phyloP scores from a whole-genome alignment of 2,329 filamentous ascomycete species.

The Diaporthe citri region DNA sequence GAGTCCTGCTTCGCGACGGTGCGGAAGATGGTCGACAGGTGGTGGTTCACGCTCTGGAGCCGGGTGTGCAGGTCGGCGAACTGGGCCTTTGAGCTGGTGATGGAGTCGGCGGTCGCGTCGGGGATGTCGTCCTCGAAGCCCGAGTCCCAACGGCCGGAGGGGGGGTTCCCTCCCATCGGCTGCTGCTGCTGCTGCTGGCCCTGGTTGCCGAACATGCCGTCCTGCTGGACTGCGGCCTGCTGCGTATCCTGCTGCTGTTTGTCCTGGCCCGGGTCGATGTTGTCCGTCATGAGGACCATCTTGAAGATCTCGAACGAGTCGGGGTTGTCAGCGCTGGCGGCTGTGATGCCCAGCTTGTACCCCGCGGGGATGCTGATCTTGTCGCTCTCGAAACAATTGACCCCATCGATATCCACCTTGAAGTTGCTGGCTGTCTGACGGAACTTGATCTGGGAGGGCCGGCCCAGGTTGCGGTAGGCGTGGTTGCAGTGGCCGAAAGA shows the following conservation, averaged over 20 bases:
- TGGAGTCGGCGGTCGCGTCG: constrained; percentile 61
- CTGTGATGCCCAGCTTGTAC: constrained; percentile 89
- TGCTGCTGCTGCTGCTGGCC: constrained; percentile 48
- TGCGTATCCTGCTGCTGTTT: constrained; percentile 42
- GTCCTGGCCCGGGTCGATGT: constrained; percentile 47
- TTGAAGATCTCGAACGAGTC: constrained; percentile 97
- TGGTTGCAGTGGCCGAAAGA: constrained; percentile 96
- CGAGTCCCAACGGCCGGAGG: constrained; percentile 47
- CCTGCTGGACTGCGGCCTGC: constrained; percentile 38
- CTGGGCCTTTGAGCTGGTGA: constrained; percentile 69
- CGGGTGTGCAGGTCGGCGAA: constrained; percentile 89
- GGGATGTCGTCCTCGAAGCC: constrained; percentile 57
- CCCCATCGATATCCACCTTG: constrained; percentile 83
- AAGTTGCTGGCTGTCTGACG: constrained; percentile 74
- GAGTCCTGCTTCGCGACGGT: constrained; percentile 64
- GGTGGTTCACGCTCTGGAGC: constrained; percentile 79
- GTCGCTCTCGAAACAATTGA: constrained; percentile 84
- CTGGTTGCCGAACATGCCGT: constrained; percentile 42
- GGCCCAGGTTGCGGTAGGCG: constrained; percentile 90
- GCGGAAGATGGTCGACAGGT: constrained; percentile 72
- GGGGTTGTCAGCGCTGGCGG: constrained; percentile 88
- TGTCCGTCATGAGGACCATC: constrained; percentile 77
- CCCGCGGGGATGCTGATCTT: constrained; percentile 83
- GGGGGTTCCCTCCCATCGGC: constrained; percentile 43
- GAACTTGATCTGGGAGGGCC: constrained; percentile 83